Evolutionary conservation across 202 grass and related monocot species (phyloP).

Genomic region (Bolboschoenoplectus hybrid): DNA sequence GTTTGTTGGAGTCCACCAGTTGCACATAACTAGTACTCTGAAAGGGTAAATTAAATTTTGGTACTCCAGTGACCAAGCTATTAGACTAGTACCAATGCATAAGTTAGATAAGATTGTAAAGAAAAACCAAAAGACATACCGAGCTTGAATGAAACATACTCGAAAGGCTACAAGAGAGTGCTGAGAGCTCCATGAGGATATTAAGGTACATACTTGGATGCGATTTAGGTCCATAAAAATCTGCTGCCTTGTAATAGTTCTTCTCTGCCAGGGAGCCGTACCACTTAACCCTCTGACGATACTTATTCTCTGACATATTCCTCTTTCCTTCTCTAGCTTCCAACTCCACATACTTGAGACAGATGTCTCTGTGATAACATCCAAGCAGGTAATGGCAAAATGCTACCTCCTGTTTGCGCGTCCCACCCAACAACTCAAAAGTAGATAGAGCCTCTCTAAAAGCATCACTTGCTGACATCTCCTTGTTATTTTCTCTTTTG

Average conservation of each 20-base stretch:
- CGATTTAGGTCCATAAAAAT: constrained; percentile 86
- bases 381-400: constrained; percentile 89
- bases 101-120: not conserved
- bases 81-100: not conserved
- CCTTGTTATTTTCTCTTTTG: constrained; percentile 59
- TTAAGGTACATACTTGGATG: constrained; percentile 91
- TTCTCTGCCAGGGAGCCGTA: constrained; percentile 87
- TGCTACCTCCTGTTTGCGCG: constrained; percentile 82
- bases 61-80: not conserved
- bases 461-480: constrained; percentile 80
- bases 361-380: constrained; percentile 84
- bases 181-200: constrained; percentile 78
- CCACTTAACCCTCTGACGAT: constrained; percentile 79
- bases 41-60: not conserved
- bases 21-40: not conserved
- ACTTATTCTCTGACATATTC: constrained; percentile 68
- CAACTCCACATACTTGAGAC: constrained; percentile 83
- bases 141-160: constrained; percentile 56
- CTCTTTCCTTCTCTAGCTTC: constrained; percentile 71
- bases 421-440: constrained; percentile 79
- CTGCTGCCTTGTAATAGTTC: constrained; percentile 75
- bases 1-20: not conserved
- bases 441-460: constrained; percentile 88
- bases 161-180: constrained; percentile 58
- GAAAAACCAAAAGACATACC: constrained; percentile 54